These are phyloP conservation scores for Globisporangium sylvaticum DNA, from an alignment of 352 stramenopile genomes.

Conservation along the genomic window DNA sequence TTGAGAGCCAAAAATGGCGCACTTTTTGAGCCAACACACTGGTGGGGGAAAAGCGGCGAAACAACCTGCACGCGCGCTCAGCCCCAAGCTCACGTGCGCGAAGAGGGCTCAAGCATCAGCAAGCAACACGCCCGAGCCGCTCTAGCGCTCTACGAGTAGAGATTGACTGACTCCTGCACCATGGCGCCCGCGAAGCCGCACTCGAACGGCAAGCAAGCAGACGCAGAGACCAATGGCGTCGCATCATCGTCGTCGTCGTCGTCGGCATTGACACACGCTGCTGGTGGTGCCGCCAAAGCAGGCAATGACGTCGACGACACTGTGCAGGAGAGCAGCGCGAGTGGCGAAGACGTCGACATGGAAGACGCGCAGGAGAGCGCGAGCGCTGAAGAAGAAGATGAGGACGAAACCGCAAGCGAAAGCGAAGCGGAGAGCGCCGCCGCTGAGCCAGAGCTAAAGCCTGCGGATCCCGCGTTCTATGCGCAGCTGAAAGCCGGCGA, in stretches of 20 bases:
- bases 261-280: not conserved
- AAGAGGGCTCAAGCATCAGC: too few species aligned
- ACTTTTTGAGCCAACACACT: too few species aligned
- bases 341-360: conserved; percentile 8
- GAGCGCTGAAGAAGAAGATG: not conserved
- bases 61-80: too few species aligned
- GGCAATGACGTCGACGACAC: not conserved
- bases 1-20: too few species aligned
- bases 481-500: conserved; percentile 26
- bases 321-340: not conserved
- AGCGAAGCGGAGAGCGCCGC: not conserved
- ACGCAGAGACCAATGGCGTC: not conserved
- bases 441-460: not conserved
- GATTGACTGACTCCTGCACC: too few species aligned
- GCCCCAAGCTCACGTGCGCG: too few species aligned
- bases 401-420: not conserved
- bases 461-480: conserved; percentile 7
- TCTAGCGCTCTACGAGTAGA: too few species aligned
- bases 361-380: not conserved
- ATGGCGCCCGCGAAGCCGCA: not conserved
- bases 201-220: not conserved
- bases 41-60: too few species aligned
- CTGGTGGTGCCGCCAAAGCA: not conserved
- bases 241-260: not conserved
- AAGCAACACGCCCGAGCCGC: too few species aligned